Evolutionary conservation across 371 early-diverging fungal species (phyloP).

Genomic region (Paramicrosporidium saccamoebae): DNA sequence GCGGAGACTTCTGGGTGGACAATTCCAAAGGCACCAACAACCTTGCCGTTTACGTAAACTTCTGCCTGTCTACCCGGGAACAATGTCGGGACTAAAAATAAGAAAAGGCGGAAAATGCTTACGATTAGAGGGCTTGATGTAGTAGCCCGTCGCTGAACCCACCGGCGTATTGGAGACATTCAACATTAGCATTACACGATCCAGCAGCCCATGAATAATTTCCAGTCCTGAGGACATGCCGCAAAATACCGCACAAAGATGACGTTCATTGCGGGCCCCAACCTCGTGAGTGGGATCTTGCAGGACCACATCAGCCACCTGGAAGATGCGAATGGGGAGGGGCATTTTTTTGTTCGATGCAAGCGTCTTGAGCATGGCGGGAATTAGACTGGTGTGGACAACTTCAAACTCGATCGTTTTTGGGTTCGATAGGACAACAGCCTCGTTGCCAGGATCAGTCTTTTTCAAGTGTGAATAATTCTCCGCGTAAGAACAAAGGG

Average conservation of each 20-base stretch:
- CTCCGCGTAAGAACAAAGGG: constrained; percentile 86
- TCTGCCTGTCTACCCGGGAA: constrained; percentile 75
- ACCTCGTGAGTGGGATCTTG: constrained; percentile 43
- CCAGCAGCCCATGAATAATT: constrained; percentile 65
- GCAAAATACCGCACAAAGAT: constrained; percentile 54
- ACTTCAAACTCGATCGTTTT: constrained; percentile 83
- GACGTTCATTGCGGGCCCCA: constrained; percentile 64
- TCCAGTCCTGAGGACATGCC: constrained; percentile 73
- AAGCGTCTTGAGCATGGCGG: constrained; percentile 86
- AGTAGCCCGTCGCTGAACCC: constrained; percentile 8
- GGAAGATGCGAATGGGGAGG: constrained; percentile 85
- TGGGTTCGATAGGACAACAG: constrained; percentile 76
- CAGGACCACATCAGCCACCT: constrained; percentile 81
- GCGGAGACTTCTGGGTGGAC: constrained; percentile 65
- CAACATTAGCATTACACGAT: constrained; percentile 58
- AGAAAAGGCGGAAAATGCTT: constrained; percentile 7
- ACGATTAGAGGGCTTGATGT: constrained; percentile 38
- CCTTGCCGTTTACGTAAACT: constrained; percentile 20
- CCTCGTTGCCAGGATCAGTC: constrained; percentile 30
- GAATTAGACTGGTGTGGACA: constrained; percentile 70
- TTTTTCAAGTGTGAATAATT: constrained; percentile 60
- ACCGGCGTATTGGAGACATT: constrained; percentile 10
- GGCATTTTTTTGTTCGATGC: constrained; percentile 61
- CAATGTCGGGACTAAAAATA: constrained; percentile 25
- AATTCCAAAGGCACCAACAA: constrained; percentile 63